A percentile compares a stretch with the other conserved stretches of the same genome.
These are phyloP conservation scores for Carpinus fangiana DNA, from an alignment of 306 rosid genomes.

Conservation along the genomic window DNA sequence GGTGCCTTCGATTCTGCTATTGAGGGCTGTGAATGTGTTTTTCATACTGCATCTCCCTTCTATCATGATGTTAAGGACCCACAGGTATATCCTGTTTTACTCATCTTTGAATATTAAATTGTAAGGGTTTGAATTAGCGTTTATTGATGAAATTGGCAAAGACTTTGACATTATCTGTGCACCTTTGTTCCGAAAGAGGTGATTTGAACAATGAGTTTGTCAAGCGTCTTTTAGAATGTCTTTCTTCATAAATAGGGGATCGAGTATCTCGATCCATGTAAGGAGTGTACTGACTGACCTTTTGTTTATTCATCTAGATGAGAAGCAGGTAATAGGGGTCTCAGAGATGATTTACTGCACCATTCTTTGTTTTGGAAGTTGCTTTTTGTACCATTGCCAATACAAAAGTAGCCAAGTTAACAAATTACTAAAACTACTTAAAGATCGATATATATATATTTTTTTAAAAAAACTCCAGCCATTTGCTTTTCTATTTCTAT, in stretches of 20 bases:
- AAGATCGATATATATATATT: no score
- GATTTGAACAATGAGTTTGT: neutral
- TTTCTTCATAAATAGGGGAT: neutral
- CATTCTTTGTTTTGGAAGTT: neutral
- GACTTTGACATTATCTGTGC: neutral
- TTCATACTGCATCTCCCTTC: slow-evolving; percentile 50
- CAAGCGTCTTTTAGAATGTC: neutral
- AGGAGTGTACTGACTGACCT: neutral
- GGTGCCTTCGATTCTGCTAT: slow-evolving; percentile 44
- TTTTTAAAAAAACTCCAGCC: neutral
- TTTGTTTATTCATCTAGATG: neutral
- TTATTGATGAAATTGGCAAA: neutral
- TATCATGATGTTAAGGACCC: slow-evolving; percentile 37
- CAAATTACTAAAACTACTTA: neutral
- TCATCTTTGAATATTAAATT: neutral
- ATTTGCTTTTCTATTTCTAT: neutral
- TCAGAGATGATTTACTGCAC: neutral
- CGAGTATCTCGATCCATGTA: neutral
- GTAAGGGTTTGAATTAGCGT: neutral
- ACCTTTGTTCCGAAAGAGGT: neutral
- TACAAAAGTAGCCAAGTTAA: neutral
- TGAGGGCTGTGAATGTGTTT: slow-evolving; percentile 42
- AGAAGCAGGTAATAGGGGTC: neutral
- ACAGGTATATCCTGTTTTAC: slow-evolving; percentile 26
- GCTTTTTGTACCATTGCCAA: neutral